A percentile compares a stretch with the other conserved stretches of the same genome.
phyloP scores from a whole-genome alignment of 2,329 filamentous ascomycete species.

The Clarireedia homoeocarpa region DNA sequence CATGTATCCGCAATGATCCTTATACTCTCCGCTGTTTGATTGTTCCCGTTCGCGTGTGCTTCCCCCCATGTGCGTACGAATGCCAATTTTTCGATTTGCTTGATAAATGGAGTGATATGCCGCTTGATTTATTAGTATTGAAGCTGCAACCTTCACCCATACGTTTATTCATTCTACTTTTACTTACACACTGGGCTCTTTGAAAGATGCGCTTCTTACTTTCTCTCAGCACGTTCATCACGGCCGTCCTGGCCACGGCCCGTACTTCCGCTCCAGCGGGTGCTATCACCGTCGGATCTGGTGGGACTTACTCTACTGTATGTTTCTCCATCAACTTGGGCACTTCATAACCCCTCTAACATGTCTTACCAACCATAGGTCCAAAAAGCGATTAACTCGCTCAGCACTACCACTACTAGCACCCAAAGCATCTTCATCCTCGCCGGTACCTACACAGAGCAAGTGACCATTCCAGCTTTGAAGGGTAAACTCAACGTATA shows the following conservation, averaged over 20 bases:
- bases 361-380: constrained; percentile 26
- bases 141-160: neutral
- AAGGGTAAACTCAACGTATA: constrained; percentile 44
- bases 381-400: constrained; percentile 41
- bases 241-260: constrained; percentile 21
- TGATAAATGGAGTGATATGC: neutral
- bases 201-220: constrained; percentile 23
- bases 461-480: constrained; percentile 43
- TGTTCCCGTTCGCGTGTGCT: neutral
- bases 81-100: neutral
- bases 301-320: constrained; percentile 37
- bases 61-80: neutral
- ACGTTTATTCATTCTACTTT: neutral
- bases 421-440: constrained; percentile 48
- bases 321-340: constrained; percentile 2
- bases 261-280: constrained; percentile 39
- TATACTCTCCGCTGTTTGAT: neutral
- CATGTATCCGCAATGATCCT: neutral
- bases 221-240: constrained; percentile 19
- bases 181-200: neutral
- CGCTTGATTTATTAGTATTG: neutral
- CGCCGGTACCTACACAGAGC: constrained; percentile 48
- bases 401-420: constrained; percentile 37
- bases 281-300: constrained; percentile 37
- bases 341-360: neutral